Evolutionary conservation across 2,329 filamentous ascomycete genomes (phyloP).

Genomic region (Penicillium rolfsii): DNA sequence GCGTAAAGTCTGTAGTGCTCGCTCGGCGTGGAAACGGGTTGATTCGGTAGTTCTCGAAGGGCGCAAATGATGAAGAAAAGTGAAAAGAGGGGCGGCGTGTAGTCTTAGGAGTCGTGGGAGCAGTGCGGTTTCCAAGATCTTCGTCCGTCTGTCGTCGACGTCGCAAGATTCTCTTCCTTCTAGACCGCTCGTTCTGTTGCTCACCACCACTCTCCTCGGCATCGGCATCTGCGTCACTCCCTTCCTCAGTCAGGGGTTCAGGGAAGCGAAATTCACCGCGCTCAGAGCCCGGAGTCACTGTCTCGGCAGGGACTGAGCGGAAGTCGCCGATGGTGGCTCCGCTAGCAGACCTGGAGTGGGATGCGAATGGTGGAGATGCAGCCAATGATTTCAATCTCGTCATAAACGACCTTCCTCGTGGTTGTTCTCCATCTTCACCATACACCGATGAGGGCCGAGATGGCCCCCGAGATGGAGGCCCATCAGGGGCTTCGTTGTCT

Average conservation of each 20-base stretch:
- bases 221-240: slow-evolving; percentile 75
- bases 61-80: slow-evolving; percentile 51
- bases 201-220: slow-evolving; percentile 88
- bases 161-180: slow-evolving; percentile 61
- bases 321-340: slow-evolving; percentile 50
- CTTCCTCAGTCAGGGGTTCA: slow-evolving; percentile 59
- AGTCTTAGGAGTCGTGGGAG: slow-evolving; percentile 68
- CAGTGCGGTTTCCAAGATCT: slow-evolving; percentile 60
- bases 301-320: slow-evolving; percentile 41
- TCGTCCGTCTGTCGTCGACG: slow-evolving; percentile 60
- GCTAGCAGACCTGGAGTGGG: slow-evolving; percentile 56
- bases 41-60: slow-evolving; percentile 51
- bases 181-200: slow-evolving; percentile 57
- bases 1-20: slow-evolving; percentile 64
- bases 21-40: slow-evolving; percentile 64
- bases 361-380: slow-evolving; percentile 54
- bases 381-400: slow-evolving; percentile 77
- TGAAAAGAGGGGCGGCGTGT: slow-evolving; percentile 44
- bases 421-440: slow-evolving; percentile 61
- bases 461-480: slow-evolving; percentile 61
- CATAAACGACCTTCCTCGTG: slow-evolving; percentile 69
- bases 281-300: slow-evolving; percentile 54
- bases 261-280: slow-evolving; percentile 56
- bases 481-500: slow-evolving; percentile 53
- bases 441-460: slow-evolving; percentile 69